phyloP scores from a whole-genome alignment of 1,139 yeast species.

The Suhomyces maxii region DNA sequence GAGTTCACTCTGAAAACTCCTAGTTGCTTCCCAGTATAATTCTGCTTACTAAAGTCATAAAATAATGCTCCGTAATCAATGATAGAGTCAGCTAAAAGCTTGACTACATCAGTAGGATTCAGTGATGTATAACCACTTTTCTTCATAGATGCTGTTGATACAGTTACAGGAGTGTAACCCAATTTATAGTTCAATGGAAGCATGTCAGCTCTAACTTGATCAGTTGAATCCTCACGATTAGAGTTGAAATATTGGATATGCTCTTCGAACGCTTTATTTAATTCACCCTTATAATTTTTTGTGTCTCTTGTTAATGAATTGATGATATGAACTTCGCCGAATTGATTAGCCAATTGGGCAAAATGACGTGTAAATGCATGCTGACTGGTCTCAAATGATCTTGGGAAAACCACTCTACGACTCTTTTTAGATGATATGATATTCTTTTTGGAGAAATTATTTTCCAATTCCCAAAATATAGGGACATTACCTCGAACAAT shows the following conservation, averaged over 20 bases:
- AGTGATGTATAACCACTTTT: slow-evolving; percentile 38
- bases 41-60: slow-evolving; percentile 48
- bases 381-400: slow-evolving; percentile 64
- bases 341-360: slow-evolving; percentile 55
- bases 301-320: slow-evolving; percentile 49
- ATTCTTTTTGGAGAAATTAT: slow-evolving; percentile 40
- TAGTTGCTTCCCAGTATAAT: slow-evolving; percentile 62
- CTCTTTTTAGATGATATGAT: slow-evolving; percentile 43
- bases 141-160: slow-evolving; percentile 34
- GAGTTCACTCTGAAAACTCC: slow-evolving; percentile 70
- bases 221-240: slow-evolving; percentile 4
- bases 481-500: slow-evolving; percentile 72
- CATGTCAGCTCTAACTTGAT: slow-evolving; percentile 5
- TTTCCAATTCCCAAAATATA: slow-evolving; percentile 59
- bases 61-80: slow-evolving; percentile 67
- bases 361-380: slow-evolving; percentile 66
- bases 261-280: slow-evolving; percentile 30
- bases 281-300: slow-evolving; percentile 36
- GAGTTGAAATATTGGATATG: slow-evolving; percentile 32
- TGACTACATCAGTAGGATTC: slow-evolving; percentile 39
- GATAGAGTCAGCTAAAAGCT: slow-evolving; percentile 46
- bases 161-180: slow-evolving; percentile 33
- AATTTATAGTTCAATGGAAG: slow-evolving; percentile 19
- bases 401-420: slow-evolving; percentile 49
- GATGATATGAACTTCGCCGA: slow-evolving; percentile 62